A percentile compares a stretch with the other conserved stretches of the same genome.
Conservation (phyloP, 2,329 filamentous ascomycete species). For the Fusarium chaquense region DNA sequence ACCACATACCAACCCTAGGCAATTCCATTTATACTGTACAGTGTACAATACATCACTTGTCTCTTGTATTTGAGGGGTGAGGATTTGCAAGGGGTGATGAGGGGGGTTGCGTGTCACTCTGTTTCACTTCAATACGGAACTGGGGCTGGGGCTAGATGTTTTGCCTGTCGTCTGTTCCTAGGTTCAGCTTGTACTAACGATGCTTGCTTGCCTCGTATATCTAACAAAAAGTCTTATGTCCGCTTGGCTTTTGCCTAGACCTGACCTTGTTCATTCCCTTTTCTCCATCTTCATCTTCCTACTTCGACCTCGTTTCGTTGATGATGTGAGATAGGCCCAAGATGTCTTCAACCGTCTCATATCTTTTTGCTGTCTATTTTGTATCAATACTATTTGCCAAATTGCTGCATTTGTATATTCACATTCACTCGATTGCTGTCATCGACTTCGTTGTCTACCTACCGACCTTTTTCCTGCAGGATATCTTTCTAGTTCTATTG, state of each 20-base stretch:
- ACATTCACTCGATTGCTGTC: conserved; percentile 42
- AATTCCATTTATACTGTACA: conserved; percentile 1
- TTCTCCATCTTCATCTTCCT: conserved; percentile 9
- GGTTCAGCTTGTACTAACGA: conserved; percentile 12
- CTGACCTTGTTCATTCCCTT: conserved; percentile 23
- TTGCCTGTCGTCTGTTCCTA: background rate
- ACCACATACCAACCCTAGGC: conserved; percentile 40
- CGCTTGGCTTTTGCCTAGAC: conserved; percentile 42
- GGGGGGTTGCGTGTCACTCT: conserved; percentile 36
- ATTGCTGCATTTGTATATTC: conserved; percentile 45
- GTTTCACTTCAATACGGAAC: conserved; percentile 36
- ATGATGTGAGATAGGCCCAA: conserved; percentile 41
- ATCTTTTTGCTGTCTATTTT: conserved; percentile 47
- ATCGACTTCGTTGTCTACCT: conserved; percentile 48
- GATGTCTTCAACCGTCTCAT: conserved; percentile 44
- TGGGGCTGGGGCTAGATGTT: conserved; percentile 10
- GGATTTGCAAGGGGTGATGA: conserved; percentile 2
- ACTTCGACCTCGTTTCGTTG: conserved; percentile 11
- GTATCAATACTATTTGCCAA: conserved; percentile 48
- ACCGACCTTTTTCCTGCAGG: conserved; percentile 47
- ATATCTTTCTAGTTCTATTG: conserved; percentile 42
- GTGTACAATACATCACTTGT: background rate
- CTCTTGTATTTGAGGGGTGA: background rate
- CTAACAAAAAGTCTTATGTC: conserved; percentile 36
- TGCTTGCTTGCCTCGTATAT: conserved; percentile 9